Percentiles rank a stretch among this genome's conserved stretches.
Conservation (phyloP, 208 protist species). For the Wallacemonas sp. region DNA sequence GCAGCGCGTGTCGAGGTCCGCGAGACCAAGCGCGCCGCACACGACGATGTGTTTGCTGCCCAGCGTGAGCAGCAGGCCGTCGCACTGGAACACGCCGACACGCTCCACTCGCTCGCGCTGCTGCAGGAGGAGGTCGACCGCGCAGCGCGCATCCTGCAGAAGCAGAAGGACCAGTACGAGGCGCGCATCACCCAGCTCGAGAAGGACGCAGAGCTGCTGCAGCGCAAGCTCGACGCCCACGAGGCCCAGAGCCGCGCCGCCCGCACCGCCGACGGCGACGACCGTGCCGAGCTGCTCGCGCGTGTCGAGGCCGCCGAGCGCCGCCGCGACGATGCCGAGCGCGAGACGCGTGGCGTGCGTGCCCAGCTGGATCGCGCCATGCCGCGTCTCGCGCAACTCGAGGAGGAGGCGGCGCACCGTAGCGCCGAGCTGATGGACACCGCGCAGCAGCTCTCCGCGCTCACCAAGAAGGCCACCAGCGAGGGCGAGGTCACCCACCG, state of each 20-base stretch:
- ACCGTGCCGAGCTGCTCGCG: slow-evolving; percentile 22
- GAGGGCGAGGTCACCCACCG: slow-evolving; percentile 45
- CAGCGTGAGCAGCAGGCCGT: slow-evolving; percentile 50
- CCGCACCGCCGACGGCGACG: slow-evolving; percentile 28
- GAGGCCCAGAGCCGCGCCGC: slow-evolving; percentile 24
- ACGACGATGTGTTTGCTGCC: slow-evolving; percentile 48
- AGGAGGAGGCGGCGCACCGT: slow-evolving; percentile 48
- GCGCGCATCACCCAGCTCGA: slow-evolving; percentile 33
- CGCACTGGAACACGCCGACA: slow-evolving; percentile 24
- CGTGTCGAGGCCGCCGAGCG: slow-evolving; percentile 25
- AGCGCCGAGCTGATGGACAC: slow-evolving; percentile 62
- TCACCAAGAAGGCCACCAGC: slow-evolving; percentile 38
- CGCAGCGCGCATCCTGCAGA: slow-evolving; percentile 37
- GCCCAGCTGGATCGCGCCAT: slow-evolving; percentile 45
- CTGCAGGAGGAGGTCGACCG: slow-evolving; percentile 49
- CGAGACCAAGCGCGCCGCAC: slow-evolving; percentile 22
- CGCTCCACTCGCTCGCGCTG: slow-evolving; percentile 21
- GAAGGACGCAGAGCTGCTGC: slow-evolving; percentile 36
- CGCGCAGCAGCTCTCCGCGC: slow-evolving; percentile 51
- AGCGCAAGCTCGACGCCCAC: slow-evolving; percentile 31
- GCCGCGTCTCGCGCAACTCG: slow-evolving; percentile 51
- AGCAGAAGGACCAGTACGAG: slow-evolving; percentile 47
- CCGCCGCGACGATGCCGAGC: slow-evolving; percentile 28
- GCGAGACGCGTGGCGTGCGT: slow-evolving; percentile 34
- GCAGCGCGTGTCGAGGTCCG: slow-evolving; percentile 32